Evolutionary conservation across 371 early-diverging fungal genomes (phyloP).

Genomic region (Mortierella sp.): DNA sequence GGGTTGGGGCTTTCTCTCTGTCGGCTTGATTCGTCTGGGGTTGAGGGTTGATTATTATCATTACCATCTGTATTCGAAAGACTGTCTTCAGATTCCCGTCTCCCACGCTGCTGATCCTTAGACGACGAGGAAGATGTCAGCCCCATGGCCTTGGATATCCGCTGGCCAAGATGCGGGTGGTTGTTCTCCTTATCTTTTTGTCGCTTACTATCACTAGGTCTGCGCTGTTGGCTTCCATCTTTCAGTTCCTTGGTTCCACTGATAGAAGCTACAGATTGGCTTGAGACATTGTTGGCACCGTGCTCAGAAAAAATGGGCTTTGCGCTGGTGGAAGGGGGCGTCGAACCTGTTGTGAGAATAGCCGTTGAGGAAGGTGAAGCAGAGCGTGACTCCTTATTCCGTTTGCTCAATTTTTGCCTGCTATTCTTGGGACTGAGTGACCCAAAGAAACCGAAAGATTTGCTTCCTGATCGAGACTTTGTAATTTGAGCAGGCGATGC

Average conservation of each 20-base stretch:
- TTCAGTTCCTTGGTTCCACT: background rate
- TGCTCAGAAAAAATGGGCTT: background rate
- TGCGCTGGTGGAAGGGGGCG: background rate
- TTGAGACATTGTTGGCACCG: background rate
- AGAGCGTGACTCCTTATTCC: background rate
- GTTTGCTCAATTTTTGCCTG: constrained; percentile 22
- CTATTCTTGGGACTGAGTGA: constrained; percentile 41
- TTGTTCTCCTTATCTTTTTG: constrained; percentile 5
- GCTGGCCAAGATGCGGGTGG: constrained; percentile 23
- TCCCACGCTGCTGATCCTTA: background rate
- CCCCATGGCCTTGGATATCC: constrained; percentile 39
- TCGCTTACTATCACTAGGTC: background rate
- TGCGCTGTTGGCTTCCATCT: background rate
- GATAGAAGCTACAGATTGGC: background rate
- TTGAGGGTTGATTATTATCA: background rate
- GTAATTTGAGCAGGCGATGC: constrained; percentile 6
- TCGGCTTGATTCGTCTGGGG: constrained; percentile 1
- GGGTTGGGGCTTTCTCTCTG: background rate
- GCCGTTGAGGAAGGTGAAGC: background rate
- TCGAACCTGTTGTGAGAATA: background rate
- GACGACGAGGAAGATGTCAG: constrained; percentile 18
- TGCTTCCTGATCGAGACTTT: constrained; percentile 13
- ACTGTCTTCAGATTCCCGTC: constrained; percentile 22
- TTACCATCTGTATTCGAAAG: constrained; percentile 6
- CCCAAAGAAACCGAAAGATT: constrained; percentile 30